Evolutionary conservation across 805 yeast genomes (phyloP), one percentile per base, ranked within the genome.

Genomic region (Ogataea glucozyma): DNA sequence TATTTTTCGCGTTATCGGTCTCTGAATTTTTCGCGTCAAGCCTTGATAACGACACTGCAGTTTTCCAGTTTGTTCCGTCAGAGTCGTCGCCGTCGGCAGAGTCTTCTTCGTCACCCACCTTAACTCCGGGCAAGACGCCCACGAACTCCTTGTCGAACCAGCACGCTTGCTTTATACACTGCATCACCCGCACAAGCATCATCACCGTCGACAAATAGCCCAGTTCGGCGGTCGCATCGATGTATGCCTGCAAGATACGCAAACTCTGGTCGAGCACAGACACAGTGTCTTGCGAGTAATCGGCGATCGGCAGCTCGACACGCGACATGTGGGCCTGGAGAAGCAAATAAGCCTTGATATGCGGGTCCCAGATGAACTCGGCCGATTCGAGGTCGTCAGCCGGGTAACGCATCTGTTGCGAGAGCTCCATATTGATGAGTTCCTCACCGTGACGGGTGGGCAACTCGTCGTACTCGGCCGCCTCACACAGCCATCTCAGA

Each of bases 381-480:
- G 72, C 67, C n/a, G 72, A 70, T 14, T 75, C 73, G 52, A 78
- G 60, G 53, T 77, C 82, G 48, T 74, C 78, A 0, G 76, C 81
- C 1, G 75, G 71, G 53, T 76, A 89, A 40, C 88, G 71, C 71
- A 86, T 78, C 38, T 78, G 78, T 47, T 79, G 80, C 2, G 95
- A 85, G 73, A 90, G 72, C 58, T 88, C 96, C 66, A 78, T 79
- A 65, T 89, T 89, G 66, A 87, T 79, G 42, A 88, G 70, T 54
- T 88, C 96, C 65, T 89, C 97, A 19, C 95, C 95, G 60, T 90
- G 97, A 48, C 97, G 74, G 1, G 93, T 87, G 2, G 97, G 91
- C 17, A 90, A 68, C 54, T 88, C 96, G 59, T 88, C 88, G 57
- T 85, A 89, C 62, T 89, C 97, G 1, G 80, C 67, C 3, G 83